Evolutionary conservation across 345 rosid genomes (phyloP).

Genomic region (Camelina sativa): DNA sequence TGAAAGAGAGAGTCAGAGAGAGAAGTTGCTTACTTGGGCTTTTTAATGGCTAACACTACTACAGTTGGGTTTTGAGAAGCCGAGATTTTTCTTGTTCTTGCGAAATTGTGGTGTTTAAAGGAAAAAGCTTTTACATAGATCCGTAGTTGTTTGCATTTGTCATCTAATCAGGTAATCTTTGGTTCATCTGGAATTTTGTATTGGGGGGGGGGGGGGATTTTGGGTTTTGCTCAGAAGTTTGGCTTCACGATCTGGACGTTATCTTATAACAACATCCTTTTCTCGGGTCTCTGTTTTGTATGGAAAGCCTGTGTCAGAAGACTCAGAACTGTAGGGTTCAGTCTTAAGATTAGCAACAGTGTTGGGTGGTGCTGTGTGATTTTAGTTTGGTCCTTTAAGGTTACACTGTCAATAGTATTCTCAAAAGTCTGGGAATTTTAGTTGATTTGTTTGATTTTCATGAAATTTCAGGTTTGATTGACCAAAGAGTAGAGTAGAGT

Average conservation of each 20-base stretch:
- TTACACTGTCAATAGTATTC: constrained; percentile 14
- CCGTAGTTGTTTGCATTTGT: constrained; percentile 32
- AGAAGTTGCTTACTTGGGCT: constrained; percentile 15
- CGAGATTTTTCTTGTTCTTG: neutral
- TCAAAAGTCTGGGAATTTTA: constrained; percentile 20
- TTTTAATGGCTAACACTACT: constrained; percentile 10
- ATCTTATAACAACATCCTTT: neutral
- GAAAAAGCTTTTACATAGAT: constrained; percentile 8
- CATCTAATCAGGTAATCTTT: constrained; percentile 20
- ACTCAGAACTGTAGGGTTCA: constrained; percentile 8
- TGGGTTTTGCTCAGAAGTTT: constrained; percentile 10
- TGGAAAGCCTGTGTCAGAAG: neutral
- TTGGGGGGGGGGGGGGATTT: constrained; percentile 7
- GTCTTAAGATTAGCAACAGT: constrained; percentile 18
- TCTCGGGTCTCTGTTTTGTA: constrained; percentile 2
- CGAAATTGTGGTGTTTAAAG: constrained; percentile 12
- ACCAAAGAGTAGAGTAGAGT: neutral
- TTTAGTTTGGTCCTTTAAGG: constrained; percentile 48
- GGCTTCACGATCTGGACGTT: neutral
- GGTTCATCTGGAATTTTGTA: constrained; percentile 28
- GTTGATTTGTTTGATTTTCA: neutral
- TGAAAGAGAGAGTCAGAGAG: neutral
- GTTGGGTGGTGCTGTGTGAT: constrained; percentile 37
- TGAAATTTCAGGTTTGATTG: neutral
- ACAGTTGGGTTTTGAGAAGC: constrained; percentile 28